phyloP scores from a whole-genome alignment of 2,329 filamentous ascomycete species.

The Xylariaceae sp. region DNA sequence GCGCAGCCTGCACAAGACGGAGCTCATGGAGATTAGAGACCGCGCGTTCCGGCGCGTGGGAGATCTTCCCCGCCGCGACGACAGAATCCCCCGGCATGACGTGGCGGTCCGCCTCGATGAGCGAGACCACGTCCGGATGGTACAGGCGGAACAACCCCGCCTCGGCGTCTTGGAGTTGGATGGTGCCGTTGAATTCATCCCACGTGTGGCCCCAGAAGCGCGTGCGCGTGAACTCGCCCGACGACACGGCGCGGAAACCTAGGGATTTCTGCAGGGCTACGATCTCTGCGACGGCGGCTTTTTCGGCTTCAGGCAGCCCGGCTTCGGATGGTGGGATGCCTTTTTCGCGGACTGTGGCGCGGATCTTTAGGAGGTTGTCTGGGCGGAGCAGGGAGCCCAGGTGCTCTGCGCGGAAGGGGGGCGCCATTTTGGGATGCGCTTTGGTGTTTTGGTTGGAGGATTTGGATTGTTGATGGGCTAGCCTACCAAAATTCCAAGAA shows the following conservation, averaged over 20 bases:
- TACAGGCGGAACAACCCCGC: slow-evolving; percentile 51
- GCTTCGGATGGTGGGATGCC: slow-evolving; percentile 50
- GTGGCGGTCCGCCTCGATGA: slow-evolving; percentile 50
- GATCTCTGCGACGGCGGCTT: slow-evolving; percentile 61
- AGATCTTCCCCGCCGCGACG: slow-evolving; percentile 47
- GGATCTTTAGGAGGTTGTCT: slow-evolving; percentile 56
- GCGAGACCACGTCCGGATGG: slow-evolving; percentile 51
- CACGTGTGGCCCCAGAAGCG: slow-evolving; percentile 52
- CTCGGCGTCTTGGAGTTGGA: slow-evolving; percentile 47
- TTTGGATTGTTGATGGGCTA: neutral
- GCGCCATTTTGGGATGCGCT: slow-evolving; percentile 28
- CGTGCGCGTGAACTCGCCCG: slow-evolving; percentile 63
- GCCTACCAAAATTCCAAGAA: neutral
- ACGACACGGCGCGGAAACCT: slow-evolving; percentile 62
- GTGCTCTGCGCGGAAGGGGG: slow-evolving; percentile 72
- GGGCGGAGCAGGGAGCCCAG: slow-evolving; percentile 71
- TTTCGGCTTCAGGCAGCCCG: slow-evolving; percentile 57
- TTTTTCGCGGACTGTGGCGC: slow-evolving; percentile 56
- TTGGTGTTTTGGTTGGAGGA: no score
- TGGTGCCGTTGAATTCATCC: slow-evolving; percentile 50
- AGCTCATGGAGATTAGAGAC: slow-evolving; percentile 49
- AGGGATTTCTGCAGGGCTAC: slow-evolving; percentile 65
- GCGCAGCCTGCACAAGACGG: slow-evolving; percentile 42
- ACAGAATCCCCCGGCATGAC: slow-evolving; percentile 56
- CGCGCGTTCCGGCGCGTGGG: slow-evolving; percentile 40